Base-by-base conservation (phyloP, 225 moss, liverwort and hornwort genomes). In the Asterella californica region DNA sequence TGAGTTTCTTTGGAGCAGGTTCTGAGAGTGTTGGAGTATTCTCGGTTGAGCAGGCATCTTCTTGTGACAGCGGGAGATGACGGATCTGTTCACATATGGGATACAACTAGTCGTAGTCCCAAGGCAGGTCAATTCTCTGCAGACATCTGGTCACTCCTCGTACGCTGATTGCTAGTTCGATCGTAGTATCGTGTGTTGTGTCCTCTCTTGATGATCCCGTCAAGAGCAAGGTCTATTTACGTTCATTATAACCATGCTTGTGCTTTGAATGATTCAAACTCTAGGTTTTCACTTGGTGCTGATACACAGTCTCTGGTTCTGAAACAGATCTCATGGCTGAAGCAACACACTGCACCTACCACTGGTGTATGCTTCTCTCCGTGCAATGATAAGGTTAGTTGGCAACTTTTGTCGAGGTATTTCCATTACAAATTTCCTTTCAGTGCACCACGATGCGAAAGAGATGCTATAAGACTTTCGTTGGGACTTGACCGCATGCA, bases 11-110 rank as follows among this genome's bases (percentile, higher is more conserved):
- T 90, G 86, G 90, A 80, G 81, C 92, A 96, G 96, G 92, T 99
- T 89, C 95, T 99, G 83, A 84, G 99, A 90, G 99, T 99, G 72
- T 93, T 99, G 95, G 99, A 99, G 91, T 99, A 99, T 87, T 99
- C 99, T 89, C 95, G 99, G 82, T 92, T 99, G 91, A 95, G 99
- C 90, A 89, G 99, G 79, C 99, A 99, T 82, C 85, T 99, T 88
- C 89, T 99, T 9, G 90, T 95, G 83, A 95, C 99, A 76, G 99
- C 99, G 81, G 99, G 99, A 61, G 99, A 99, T 83, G 99, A 99
- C 81, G 99, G 99, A 85, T 92, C 99, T 38, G 90, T 99, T 78
- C 99, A 99, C 80, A 86, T 99, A 81, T 99, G 99, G 99, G 99
- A 99, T 87, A 92, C 95, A 85, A 99, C 99, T 83, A 87, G 88